Percentiles rank a stretch among this genome's conserved stretches.
These are phyloP conservation scores for Fusarium citri DNA, from an alignment of 2,329 filamentous ascomycete species.

Conservation along the genomic window DNA sequence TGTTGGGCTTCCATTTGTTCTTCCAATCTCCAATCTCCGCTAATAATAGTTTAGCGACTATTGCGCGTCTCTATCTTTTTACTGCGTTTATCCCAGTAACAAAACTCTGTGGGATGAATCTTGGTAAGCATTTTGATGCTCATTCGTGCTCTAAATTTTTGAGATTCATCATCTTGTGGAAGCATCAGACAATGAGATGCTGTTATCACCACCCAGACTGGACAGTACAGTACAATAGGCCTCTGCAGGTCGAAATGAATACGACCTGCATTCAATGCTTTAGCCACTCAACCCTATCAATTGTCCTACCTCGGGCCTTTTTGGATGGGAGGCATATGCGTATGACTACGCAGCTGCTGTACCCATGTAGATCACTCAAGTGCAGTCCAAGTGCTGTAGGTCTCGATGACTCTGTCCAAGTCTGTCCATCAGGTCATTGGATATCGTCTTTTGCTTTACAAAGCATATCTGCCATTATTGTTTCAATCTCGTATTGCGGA, in stretches of 20 bases:
- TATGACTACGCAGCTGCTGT: neutral
- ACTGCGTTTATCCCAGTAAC: neutral
- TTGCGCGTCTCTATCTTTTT: neutral
- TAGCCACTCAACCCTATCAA: neutral
- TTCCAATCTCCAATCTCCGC: neutral
- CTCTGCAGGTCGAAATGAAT: neutral
- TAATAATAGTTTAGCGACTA: neutral
- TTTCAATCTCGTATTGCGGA: conserved; percentile 12
- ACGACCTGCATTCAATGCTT: neutral
- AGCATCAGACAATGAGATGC: neutral
- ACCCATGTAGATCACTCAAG: neutral
- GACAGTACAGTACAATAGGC: neutral
- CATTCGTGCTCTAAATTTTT: neutral
- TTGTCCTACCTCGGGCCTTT: conserved; percentile 12
- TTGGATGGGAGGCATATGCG: neutral
- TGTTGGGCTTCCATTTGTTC: neutral
- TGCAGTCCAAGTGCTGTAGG: neutral
- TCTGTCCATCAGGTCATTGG: neutral
- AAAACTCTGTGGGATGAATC: neutral
- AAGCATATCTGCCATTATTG: neutral
- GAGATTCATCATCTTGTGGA: neutral
- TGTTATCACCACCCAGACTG: neutral
- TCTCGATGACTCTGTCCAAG: neutral
- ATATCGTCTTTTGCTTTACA: neutral
- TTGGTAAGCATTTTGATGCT: neutral